A percentile compares a stretch with the other conserved stretches of the same genome.
These are phyloP conservation scores for Saturnispora galanensis DNA, from an alignment of 805 yeast genomes.

Conservation along the genomic window DNA sequence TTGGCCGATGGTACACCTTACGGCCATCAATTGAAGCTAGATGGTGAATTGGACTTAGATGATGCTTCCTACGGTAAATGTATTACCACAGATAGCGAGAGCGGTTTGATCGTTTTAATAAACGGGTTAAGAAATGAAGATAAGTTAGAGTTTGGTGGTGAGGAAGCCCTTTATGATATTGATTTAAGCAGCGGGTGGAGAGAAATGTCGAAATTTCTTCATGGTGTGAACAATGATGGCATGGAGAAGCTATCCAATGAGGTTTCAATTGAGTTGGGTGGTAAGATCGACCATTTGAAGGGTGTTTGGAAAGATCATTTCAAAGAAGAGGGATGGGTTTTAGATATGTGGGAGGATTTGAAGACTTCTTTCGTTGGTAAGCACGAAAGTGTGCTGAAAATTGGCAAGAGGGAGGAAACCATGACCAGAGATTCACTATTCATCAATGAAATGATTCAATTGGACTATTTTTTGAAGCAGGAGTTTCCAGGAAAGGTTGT, in stretches of 20 bases:
- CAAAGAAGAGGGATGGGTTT: conserved; percentile 24
- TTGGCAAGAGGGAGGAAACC: conserved; percentile 21
- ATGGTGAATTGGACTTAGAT: conserved; percentile 14
- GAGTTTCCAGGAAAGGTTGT: conserved; percentile 22
- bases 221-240: conserved; percentile 11
- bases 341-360: conserved; percentile 30
- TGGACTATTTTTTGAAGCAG: conserved; percentile 30
- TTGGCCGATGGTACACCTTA: conserved; percentile 1
- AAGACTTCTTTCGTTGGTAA: conserved; percentile 15
- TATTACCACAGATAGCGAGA: neutral
- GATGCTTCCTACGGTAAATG: conserved; percentile 16
- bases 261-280: conserved; percentile 17
- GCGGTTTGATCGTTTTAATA: conserved; percentile 28
- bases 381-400: conserved; percentile 3
- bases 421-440: conserved; percentile 37
- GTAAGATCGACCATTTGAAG: conserved; percentile 6
- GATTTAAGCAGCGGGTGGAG: conserved; percentile 16
- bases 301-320: conserved; percentile 22
- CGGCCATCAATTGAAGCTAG: conserved; percentile 19
- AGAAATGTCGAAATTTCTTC: conserved; percentile 17
- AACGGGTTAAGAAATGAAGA: conserved; percentile 33
- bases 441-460: conserved; percentile 39
- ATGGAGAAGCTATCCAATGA: conserved; percentile 20
- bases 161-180: conserved; percentile 17
- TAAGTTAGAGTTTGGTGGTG: conserved; percentile 18